phyloP scores from a whole-genome alignment of 192 early-diverging fungal species.

The Oehlia diaphana region DNA sequence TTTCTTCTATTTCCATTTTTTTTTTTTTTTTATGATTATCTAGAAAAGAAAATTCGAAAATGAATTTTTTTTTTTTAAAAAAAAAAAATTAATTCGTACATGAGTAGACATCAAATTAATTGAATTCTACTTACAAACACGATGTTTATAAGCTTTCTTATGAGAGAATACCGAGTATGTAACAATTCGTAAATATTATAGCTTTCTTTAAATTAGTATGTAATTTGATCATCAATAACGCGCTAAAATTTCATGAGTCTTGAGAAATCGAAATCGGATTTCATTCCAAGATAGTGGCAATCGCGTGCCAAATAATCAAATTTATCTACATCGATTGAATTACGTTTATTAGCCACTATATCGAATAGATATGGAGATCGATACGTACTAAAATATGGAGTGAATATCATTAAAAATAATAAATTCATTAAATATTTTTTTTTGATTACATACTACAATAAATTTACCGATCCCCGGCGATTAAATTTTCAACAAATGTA shows the following conservation, averaged over 20 bases:
- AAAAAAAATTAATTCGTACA: too few species aligned
- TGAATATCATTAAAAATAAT: neutral
- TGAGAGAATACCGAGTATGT: too few species aligned
- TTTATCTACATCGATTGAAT: constrained; percentile 96
- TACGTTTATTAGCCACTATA: constrained; percentile 95
- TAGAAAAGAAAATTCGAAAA: too few species aligned
- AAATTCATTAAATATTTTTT: neutral
- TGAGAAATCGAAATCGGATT: constrained; percentile 43
- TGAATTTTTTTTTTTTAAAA: too few species aligned
- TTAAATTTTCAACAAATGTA: constrained; percentile 69
- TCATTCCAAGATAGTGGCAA: constrained; percentile 78
- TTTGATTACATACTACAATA: neutral
- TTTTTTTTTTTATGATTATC: too few species aligned
- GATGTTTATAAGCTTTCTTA: too few species aligned
- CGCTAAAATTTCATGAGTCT: constrained; percentile 79
- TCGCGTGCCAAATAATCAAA: constrained; percentile 79
- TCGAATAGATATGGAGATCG: constrained; percentile 82
- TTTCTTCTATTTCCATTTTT: neutral
- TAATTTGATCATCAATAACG: constrained; percentile 82
- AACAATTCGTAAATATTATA: too few species aligned
- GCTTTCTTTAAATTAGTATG: too few species aligned
- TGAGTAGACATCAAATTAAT: too few species aligned
- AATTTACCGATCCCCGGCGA: constrained; percentile 52
- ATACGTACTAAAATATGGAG: neutral
- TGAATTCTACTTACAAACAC: too few species aligned